Percentiles rank a stretch among this genome's conserved stretches.
Conservation (phyloP, 495 filamentous ascomycete species). For the Penicillium nucicola region DNA sequence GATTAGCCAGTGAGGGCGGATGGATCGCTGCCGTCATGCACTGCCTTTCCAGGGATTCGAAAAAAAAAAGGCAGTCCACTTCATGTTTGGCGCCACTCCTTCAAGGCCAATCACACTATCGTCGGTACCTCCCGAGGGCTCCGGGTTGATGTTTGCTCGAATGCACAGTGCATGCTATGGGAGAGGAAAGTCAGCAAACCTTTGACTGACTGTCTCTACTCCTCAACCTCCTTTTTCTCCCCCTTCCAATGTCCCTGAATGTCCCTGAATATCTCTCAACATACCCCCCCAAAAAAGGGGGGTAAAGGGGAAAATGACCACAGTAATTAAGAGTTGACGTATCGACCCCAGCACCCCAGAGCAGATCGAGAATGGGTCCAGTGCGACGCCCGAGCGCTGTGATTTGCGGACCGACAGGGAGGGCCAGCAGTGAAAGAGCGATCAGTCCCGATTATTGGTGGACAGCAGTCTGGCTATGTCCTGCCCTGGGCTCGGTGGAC, state of each 20-base stretch:
- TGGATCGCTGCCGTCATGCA: background rate
- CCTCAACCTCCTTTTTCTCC: too few species aligned
- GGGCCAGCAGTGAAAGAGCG: background rate
- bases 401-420: background rate
- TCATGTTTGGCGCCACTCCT: background rate
- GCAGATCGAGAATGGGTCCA: conserved; percentile 13
- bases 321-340: conserved; percentile 18
- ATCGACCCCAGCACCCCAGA: conserved; percentile 12
- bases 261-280: too few species aligned
- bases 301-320: too few species aligned
- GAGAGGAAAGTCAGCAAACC: too few species aligned
- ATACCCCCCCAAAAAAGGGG: too few species aligned
- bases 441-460: conserved; percentile 5
- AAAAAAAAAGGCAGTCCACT: background rate
- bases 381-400: background rate
- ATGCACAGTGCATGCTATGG: too few species aligned
- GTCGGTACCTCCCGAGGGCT: conserved; percentile 5
- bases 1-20: background rate
- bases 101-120: conserved; percentile 2
- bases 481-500: background rate
- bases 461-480: background rate
- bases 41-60: background rate
- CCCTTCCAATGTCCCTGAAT: too few species aligned
- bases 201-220: too few species aligned
- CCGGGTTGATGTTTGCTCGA: conserved; percentile 3